Base-by-base conservation (phyloP, 306 rosid genomes). In the Prunus armeniaca region DNA sequence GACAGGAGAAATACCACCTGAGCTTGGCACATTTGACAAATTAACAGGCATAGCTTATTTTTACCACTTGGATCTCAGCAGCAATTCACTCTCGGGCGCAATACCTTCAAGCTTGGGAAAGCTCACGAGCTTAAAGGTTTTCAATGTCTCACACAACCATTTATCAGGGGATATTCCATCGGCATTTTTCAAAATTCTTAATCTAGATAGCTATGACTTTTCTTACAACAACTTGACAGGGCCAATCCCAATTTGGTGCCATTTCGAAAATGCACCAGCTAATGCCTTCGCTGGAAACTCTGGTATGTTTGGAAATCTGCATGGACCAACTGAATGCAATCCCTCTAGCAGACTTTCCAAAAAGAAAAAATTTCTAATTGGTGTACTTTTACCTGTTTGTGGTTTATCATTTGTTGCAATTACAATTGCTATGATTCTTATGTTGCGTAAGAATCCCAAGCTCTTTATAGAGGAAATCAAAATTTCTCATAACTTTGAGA, bases 61-160 rank as follows among this genome's bases (percentile, higher is more conserved):
- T 17, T 25, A 41, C 77, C 0, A 75, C 43, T 71, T 91, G 76
- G 91, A 91, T 72, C 79, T 91, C 43, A 91, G 90, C 75, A 82
- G 86, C 78, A 88, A 90, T 78, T 73, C 71, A 28, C 82, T 90
- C 32, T 83, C 86, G 0, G 93, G 91, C 2, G 22, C 64, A 65
- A 78, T 90, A 71, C 93, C 96, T 17, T 72, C 67, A 71, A 85
- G 77, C 71, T 66, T 91, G 51, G 54, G n/a, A 32, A 85, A 79
- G 84, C 85, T 85, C 47, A 19, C 27, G 18, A 2, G 10, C 9
- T 65, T 91, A 78, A 81, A 84, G 81, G 62, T 63, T 68, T 83
- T 91, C 58, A 84, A 86, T 81, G 57, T 84, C 68, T 89, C 96
- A n/a, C 86, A 73, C 77, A 88, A 91, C 83, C 77, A 77, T 25